Conservation (phyloP, 1,284 basidiomycete genomes). For the Naganishia sp. region DNA sequence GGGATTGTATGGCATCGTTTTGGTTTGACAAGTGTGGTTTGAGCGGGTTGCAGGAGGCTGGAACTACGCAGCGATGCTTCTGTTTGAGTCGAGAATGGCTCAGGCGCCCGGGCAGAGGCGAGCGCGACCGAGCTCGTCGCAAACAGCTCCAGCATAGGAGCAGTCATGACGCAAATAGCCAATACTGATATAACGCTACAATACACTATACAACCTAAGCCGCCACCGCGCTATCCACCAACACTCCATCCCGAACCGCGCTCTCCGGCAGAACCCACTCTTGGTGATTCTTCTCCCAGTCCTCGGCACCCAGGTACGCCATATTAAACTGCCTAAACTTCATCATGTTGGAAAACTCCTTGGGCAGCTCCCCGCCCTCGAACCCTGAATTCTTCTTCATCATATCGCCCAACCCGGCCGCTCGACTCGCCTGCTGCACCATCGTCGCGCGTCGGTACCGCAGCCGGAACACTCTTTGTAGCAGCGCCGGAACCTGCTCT, state of each 20-base stretch:
- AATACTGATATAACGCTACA: neutral
- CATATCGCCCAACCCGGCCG: constrained; percentile 31
- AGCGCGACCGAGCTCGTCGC: too few relatives aligned
- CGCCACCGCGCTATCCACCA: neutral
- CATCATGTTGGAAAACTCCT: constrained; percentile 36
- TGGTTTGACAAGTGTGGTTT: neutral
- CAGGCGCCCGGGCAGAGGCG: too few relatives aligned
- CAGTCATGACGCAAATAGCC: neutral
- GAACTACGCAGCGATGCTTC: too few relatives aligned
- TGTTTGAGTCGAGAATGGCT: too few relatives aligned
- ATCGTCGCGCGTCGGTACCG: constrained; percentile 41
- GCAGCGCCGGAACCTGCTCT: constrained; percentile 32
- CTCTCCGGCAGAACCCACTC: constrained; percentile 31
- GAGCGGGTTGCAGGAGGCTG: too few relatives aligned
- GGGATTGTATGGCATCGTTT: neutral
- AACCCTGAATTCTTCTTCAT: constrained; percentile 37
- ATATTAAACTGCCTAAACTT: constrained; percentile 39
- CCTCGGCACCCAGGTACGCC: constrained; percentile 41
- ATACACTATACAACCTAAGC: neutral
- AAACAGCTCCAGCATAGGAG: too few relatives aligned
- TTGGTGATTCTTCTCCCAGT: constrained; percentile 39
- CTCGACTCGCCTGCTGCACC: constrained; percentile 40
- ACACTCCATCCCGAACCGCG: constrained; percentile 15
- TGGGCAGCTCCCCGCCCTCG: constrained; percentile 21
- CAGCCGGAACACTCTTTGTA: constrained; percentile 37